phyloP scores from a whole-genome alignment of 805 yeast genomes.

The Hanseniaspora nectarophila region DNA sequence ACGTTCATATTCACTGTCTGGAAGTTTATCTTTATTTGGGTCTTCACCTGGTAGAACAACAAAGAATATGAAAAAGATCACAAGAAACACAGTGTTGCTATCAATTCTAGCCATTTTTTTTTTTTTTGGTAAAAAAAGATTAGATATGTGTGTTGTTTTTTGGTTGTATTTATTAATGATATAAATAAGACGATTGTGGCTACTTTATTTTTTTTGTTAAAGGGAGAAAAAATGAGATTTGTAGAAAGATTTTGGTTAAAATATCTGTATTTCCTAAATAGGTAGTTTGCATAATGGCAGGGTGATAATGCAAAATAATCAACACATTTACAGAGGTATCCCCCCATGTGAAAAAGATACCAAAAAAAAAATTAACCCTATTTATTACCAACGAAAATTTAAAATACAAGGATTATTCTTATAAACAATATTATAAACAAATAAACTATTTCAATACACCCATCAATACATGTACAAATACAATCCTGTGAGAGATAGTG shows the following conservation, averaged over 20 bases:
- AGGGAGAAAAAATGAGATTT: too few species aligned
- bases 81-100: constrained; percentile 2
- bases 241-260: background rate
- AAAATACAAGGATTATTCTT: too few species aligned
- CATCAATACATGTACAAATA: constrained; percentile 1
- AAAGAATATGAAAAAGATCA: constrained; percentile 11
- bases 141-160: too few species aligned
- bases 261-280: background rate
- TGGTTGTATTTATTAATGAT: too few species aligned
- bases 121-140: background rate
- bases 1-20: background rate
- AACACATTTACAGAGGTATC: too few species aligned
- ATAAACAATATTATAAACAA: background rate
- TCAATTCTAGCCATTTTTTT: constrained; percentile 8
- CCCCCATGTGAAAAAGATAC: background rate
- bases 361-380: too few species aligned
- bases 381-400: too few species aligned
- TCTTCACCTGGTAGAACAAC: constrained; percentile 7
- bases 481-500: constrained; percentile 11
- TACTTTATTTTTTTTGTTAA: too few species aligned
- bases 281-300: background rate
- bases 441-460: background rate
- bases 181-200: too few species aligned
- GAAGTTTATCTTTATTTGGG: background rate
- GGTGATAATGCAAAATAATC: too few species aligned